Evolutionary conservation across 2,329 filamentous ascomycete species (phyloP).

Genomic region (Trichoderma cornu-damae): DNA sequence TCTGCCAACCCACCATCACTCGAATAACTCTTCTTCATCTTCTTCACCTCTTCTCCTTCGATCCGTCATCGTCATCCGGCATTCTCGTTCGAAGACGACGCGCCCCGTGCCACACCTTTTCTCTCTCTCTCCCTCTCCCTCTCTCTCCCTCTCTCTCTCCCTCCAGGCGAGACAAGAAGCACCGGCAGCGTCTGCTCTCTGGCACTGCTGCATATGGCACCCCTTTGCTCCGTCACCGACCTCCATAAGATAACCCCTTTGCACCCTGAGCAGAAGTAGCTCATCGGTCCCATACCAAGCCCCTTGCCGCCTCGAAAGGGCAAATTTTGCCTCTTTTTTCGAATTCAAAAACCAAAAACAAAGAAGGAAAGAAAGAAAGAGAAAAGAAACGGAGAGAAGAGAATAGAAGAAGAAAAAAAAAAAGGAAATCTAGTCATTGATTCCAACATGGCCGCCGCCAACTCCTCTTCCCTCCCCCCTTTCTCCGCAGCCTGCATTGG

Average conservation of each 20-base stretch:
- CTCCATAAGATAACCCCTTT: neutral
- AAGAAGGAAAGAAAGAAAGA: too few species aligned
- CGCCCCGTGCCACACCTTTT: too few species aligned
- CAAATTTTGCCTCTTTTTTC: neutral
- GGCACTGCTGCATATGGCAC: neutral
- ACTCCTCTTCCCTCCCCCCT: neutral
- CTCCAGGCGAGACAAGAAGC: too few species aligned
- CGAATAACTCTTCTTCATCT: too few species aligned
- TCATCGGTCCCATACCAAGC: neutral
- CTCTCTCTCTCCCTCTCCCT: too few species aligned
- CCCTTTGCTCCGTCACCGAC: neutral
- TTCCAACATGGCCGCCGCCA: neutral
- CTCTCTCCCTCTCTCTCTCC: too few species aligned
- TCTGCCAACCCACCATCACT: too few species aligned
- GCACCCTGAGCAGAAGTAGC: slow-evolving; percentile 1
- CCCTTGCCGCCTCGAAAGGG: neutral
- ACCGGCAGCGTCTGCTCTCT: neutral
- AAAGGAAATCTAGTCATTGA: neutral
- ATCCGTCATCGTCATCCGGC: neutral
- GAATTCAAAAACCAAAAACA: neutral
- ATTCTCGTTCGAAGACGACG: too few species aligned
- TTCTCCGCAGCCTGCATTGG: neutral
- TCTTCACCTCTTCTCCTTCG: neutral
- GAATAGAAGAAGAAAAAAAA: neutral
- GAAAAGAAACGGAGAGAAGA: too few species aligned